Percentiles rank a stretch among this genome's conserved stretches.
Conservation (phyloP, 257 asterid genomes). For the Paulownia fortunei region DNA sequence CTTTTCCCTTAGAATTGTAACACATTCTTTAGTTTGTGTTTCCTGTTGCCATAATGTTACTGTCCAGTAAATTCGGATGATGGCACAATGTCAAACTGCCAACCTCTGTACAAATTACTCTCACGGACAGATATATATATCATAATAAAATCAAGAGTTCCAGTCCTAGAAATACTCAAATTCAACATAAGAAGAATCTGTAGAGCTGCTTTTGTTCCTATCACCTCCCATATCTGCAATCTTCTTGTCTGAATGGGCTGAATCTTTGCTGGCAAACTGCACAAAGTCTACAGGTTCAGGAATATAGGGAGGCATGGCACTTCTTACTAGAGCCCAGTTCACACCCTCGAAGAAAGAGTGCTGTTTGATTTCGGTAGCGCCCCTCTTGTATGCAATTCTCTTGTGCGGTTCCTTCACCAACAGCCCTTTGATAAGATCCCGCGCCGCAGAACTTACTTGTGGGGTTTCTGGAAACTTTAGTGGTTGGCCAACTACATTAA, state of each 20-base stretch:
- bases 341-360: conserved; percentile 56
- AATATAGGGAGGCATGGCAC: conserved; percentile 45
- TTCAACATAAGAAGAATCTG: conserved; percentile 39
- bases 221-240: conserved; percentile 36
- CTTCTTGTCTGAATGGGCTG: conserved; percentile 36
- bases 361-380: conserved; percentile 53
- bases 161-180: conserved; percentile 44
- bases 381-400: conserved; percentile 57
- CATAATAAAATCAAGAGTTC: not conserved
- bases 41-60: not conserved
- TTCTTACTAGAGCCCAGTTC: conserved; percentile 54
- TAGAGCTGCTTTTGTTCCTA: conserved; percentile 23
- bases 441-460: conserved; percentile 36
- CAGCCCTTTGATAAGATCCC: conserved; percentile 48
- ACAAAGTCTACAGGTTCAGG: conserved; percentile 45
- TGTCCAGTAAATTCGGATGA: not conserved
- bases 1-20: not conserved
- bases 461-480: conserved; percentile 52
- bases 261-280: conserved; percentile 46
- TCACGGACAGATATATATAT: not conserved
- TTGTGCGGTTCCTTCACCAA: conserved; percentile 57
- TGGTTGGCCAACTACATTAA: conserved; percentile 54
- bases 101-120: conserved; percentile 7
- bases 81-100: conserved; percentile 2
- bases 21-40: not conserved